Evolutionary conservation across 2,329 filamentous ascomycete species (phyloP).

Genomic region (Talaromyces marneffei): DNA sequence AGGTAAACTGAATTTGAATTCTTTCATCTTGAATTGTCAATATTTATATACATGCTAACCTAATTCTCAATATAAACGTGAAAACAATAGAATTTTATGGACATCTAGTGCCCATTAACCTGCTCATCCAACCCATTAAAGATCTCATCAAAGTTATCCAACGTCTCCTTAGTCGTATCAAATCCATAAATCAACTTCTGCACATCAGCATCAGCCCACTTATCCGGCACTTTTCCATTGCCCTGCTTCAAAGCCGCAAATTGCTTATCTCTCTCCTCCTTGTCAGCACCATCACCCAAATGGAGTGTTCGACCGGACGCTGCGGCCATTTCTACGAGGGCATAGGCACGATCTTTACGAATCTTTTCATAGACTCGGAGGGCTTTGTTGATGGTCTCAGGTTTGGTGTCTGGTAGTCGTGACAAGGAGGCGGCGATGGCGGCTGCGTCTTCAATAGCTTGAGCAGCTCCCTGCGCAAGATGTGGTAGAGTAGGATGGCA

Average conservation of each 20-base stretch:
- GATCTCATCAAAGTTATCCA: conserved; percentile 48
- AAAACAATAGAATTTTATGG: no score
- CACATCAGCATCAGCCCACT: conserved; percentile 65
- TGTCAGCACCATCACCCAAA: conserved; percentile 53
- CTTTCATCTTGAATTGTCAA: neutral
- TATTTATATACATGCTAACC: neutral
- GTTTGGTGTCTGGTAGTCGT: conserved; percentile 43
- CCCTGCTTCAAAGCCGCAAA: conserved; percentile 49
- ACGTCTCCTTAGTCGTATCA: conserved; percentile 54
- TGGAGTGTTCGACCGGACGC: conserved; percentile 51
- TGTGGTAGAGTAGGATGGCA: conserved; percentile 64
- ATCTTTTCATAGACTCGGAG: conserved; percentile 53
- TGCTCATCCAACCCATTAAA: conserved; percentile 23
- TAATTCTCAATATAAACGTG: neutral
- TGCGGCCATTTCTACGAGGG: conserved; percentile 52
- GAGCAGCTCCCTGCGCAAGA: conserved; percentile 60
- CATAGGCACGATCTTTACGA: conserved; percentile 52
- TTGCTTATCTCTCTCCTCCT: conserved; percentile 53
- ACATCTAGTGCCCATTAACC: neutral
- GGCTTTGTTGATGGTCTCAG: conserved; percentile 47
- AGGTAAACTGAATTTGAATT: no score
- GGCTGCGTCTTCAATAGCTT: conserved; percentile 62
- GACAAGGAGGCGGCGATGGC: conserved; percentile 40
- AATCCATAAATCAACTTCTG: conserved; percentile 61
- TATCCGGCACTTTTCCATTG: conserved; percentile 51